Evolutionary conservation across 2,329 filamentous ascomycete genomes (phyloP), one percentile per base, ranked within the genome.

Genomic region (Fusarium pseudoanthophilum): DNA sequence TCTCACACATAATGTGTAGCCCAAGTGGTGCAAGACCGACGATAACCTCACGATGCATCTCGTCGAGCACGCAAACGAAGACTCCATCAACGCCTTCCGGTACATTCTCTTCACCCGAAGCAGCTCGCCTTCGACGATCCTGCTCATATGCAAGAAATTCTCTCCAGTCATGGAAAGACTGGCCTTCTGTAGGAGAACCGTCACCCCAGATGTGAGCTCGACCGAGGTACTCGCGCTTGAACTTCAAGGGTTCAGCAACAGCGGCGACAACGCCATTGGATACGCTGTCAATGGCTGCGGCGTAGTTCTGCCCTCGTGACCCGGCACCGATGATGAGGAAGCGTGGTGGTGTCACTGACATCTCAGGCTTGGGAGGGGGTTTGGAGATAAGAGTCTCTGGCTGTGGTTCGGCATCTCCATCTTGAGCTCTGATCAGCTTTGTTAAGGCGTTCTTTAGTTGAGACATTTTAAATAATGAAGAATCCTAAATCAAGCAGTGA

Each of bases 1-100:
- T 99, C 86, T 99, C 96, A 80, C 95, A 97, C 87, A 98, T 93
- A 72, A 98, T 90, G 81, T 98, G 95, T 53, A 98, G 84, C 5
- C 88, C 79, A 85, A 91, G 83, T 18, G 89, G 89, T 3, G 93
- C 92, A 59, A 97, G 86, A 3, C 90, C 92, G 48, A 92, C 87
- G 28, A 97, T 88, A 53, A 95, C 94, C 63, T 95, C 92, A 56
- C 91, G 91, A 82, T 99, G 96, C 84, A 93, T 92, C 82, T 97
- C 93, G 81, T 99, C 96, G 15, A 95, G 87, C 5, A 97, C 94
- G 80, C 88, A 90, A 24, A 90, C 84, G 72, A 90, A 90, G 37
- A 83, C 87, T 11, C 87, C 92, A 69, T 92, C 91, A 5, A 93
- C 86, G 4, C 90, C 90, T 11, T 81, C 83, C 5, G 83, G 84